phyloP scores from a whole-genome alignment of 176 grass and related monocot species.

The Ampelocalamus luodianensis region DNA sequence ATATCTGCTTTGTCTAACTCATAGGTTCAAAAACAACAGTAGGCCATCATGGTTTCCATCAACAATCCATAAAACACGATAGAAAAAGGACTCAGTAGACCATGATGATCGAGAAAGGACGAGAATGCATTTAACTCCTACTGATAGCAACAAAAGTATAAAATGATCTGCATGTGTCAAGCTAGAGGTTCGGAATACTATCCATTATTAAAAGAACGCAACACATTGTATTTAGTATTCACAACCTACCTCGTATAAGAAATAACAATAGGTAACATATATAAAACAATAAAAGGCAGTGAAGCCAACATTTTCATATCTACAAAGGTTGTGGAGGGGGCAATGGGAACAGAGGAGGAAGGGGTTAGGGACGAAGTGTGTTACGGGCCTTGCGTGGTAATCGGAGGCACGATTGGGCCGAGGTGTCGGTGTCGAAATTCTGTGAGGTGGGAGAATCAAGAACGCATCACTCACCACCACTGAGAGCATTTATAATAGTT shows the following conservation, averaged over 20 bases:
- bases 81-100: too few species aligned
- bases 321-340: too few species aligned
- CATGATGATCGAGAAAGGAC: too few species aligned
- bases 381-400: too few species aligned
- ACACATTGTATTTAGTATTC: neutral
- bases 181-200: neutral
- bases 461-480: too few species aligned
- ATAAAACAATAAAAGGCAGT: neutral
- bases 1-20: neutral
- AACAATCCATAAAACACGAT: too few species aligned
- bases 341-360: too few species aligned
- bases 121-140: constrained; percentile 25
- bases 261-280: neutral
- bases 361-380: too few species aligned
- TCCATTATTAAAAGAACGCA: neutral
- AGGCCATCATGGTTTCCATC: neutral
- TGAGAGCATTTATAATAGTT: too few species aligned
- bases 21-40: neutral
- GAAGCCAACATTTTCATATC: neutral
- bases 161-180: neutral
- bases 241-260: neutral
- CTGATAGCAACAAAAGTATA: neutral
- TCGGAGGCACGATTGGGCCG: too few species aligned
- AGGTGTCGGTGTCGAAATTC: too few species aligned
- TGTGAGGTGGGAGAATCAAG: too few species aligned